phyloP scores from a whole-genome alignment of 176 grass and related monocot genomes.

The Zea luxurians region DNA sequence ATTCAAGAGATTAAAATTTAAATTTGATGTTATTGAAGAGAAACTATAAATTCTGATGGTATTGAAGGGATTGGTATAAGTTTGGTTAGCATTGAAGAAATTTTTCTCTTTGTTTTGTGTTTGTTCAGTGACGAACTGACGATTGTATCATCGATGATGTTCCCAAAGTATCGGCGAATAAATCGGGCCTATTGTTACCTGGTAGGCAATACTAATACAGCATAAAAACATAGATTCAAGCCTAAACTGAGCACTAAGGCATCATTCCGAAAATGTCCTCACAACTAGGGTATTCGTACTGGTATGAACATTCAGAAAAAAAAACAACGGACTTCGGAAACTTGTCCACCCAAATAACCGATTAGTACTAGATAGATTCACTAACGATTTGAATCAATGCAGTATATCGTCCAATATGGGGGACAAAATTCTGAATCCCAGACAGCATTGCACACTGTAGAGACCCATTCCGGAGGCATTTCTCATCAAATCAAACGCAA shows the following conservation, averaged over 20 bases:
- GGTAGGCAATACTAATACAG: neutral
- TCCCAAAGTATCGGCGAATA: slow-evolving; percentile 1
- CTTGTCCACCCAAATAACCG: neutral
- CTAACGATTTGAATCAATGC: neutral
- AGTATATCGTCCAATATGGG: neutral
- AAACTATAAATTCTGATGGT: no score
- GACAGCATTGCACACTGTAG: neutral
- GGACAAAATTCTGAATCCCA: neutral
- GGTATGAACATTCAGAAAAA: slow-evolving; percentile 12
- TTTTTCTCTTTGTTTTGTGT: neutral
- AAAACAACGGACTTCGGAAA: neutral
- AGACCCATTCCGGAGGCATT: neutral
- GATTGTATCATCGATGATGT: neutral
- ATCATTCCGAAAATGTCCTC: neutral
- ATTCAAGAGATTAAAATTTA: no score
- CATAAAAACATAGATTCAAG: neutral
- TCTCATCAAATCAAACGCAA: neutral
- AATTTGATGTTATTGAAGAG: no score
- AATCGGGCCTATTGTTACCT: neutral
- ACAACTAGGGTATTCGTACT: neutral
- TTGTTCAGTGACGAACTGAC: slow-evolving; percentile 18
- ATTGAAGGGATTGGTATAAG: no score
- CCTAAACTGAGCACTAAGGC: slow-evolving; percentile 3
- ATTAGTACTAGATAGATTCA: neutral
- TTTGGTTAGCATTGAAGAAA: no score